Evolutionary conservation across 2,329 filamentous ascomycete genomes (phyloP), one percentile per base, ranked within the genome.

Genomic region (Verticillium zaregamsianum): DNA sequence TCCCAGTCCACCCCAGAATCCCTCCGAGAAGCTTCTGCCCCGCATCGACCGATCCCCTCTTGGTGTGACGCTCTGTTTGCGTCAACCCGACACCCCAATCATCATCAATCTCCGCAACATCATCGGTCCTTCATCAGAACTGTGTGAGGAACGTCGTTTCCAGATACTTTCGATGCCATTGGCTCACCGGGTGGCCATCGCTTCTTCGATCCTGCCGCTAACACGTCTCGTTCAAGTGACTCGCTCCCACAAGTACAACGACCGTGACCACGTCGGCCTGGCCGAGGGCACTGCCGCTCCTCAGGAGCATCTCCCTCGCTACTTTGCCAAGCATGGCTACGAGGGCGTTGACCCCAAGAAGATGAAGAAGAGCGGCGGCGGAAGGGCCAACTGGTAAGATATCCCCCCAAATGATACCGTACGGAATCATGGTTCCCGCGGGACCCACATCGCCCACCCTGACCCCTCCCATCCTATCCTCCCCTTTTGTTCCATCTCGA

Each of bases 281-380:
- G 89, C 90, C 68, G 90, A 95, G 70, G 91, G 90, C 74, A 88
- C 86, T 62, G 88, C 86, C 64, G 76, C 82, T 59, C 82, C 86
- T 61, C 84, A 90, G 66, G 90, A 95, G 68, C 85, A 90, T 70
- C 80, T 96, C 32, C 94, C 95, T 72, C 92, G 93, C 73, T 98
- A 91, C 86, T 98, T 98, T 76, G 92, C 87, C 77, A 97, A 97
- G 81, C 80, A 86, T 64, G 94, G 94, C 68, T 89, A 90, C 73
- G 82, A 87, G 70, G 93, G 93, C 72, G 82, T 84, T 68, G 91
- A 96, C 73, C 94, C 95, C 64, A 93, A 92, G 77, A 95, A 96
- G 83, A 89, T 90, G 74, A 99, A 99, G 88, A 99, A 99, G 83
- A 91, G 96, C 72, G 94, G 94, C 66, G 90, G 86, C 68, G 94